phyloP scores from a whole-genome alignment of 192 early-diverging fungal genomes.

The Rhizophlyctis rosea region DNA sequence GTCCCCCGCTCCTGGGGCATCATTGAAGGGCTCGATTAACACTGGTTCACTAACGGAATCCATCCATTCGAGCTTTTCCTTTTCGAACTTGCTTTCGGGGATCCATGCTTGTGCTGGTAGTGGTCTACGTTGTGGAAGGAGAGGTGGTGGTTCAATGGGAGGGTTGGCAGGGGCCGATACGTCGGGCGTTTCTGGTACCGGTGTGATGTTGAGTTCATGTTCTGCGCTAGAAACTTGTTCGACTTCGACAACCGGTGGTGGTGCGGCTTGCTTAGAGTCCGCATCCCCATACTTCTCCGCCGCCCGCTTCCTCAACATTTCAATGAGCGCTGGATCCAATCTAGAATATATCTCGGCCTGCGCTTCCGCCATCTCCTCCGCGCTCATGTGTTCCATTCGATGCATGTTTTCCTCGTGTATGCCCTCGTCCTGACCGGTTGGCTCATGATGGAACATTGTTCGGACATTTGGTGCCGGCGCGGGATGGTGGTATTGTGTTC shows the following conservation, averaged over 20 bases:
- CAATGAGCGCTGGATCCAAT: constrained; percentile 61
- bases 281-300: constrained; percentile 18
- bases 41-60: constrained; percentile 17
- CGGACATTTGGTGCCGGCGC: not conserved
- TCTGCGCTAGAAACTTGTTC: not conserved
- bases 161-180: constrained; percentile 41
- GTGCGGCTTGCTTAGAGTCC: too few species aligned
- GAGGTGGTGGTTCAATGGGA: constrained; percentile 39
- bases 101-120: constrained; percentile 39
- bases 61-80: constrained; percentile 71
- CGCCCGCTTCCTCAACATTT: constrained; percentile 52
- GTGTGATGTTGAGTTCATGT: not conserved
- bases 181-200: constrained; percentile 4
- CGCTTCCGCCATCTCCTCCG: constrained; percentile 66
- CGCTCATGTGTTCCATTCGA: constrained; percentile 63
- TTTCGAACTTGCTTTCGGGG: constrained; percentile 49
- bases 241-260: too few species aligned
- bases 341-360: constrained; percentile 61
- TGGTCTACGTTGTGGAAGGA: not conserved
- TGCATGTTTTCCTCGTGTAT: constrained; percentile 53
- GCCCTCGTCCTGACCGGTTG: constrained; percentile 27
- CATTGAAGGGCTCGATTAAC: constrained; percentile 27
- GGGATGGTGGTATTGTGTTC: not conserved
- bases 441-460: not conserved
- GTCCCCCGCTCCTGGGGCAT: constrained; percentile 40